A percentile compares a stretch with the other conserved stretches of the same genome.
Conservation (phyloP, 306 rosid genomes). For the Rosa persica region DNA sequence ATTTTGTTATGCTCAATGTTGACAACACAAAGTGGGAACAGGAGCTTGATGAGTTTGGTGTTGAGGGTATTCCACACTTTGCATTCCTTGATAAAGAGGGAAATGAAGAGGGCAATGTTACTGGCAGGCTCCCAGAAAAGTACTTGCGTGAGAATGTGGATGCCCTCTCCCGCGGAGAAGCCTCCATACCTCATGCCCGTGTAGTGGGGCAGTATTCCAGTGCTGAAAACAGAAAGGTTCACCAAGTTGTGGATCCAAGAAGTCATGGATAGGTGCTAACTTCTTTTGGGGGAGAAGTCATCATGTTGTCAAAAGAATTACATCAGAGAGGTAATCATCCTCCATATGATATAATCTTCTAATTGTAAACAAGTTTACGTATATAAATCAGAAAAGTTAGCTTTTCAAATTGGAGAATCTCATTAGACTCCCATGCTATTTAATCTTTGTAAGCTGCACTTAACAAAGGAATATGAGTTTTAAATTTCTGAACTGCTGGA, state of each 20-base stretch:
- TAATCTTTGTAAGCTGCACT: not conserved
- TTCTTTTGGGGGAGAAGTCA: conserved; percentile 16
- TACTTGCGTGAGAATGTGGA: conserved; percentile 77
- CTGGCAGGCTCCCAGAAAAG: conserved; percentile 85
- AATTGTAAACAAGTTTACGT: conserved; percentile 18
- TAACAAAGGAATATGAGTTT: not conserved
- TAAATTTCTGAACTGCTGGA: not conserved
- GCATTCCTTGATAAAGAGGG: conserved; percentile 86
- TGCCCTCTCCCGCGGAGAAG: conserved; percentile 76
- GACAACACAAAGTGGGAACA: conserved; percentile 99
- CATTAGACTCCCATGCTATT: not conserved
- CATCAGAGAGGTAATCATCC: conserved; percentile 23
- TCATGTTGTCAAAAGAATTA: conserved; percentile 23
- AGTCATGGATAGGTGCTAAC: conserved; percentile 37
- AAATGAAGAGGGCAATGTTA: conserved; percentile 92
- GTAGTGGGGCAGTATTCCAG: conserved; percentile 78
- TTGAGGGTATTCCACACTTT: conserved; percentile 98
- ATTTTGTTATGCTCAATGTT: conserved; percentile 77
- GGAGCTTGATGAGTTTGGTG: conserved; percentile 96
- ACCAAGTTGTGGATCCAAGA: conserved; percentile 85
- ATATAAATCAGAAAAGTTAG: not conserved
- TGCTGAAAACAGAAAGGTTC: conserved; percentile 84
- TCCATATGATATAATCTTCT: conserved; percentile 16
- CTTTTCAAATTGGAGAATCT: not conserved
- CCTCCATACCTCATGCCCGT: conserved; percentile 83